phyloP scores from a whole-genome alignment of 2,329 filamentous ascomycete genomes.

The Diplodia corticola region DNA sequence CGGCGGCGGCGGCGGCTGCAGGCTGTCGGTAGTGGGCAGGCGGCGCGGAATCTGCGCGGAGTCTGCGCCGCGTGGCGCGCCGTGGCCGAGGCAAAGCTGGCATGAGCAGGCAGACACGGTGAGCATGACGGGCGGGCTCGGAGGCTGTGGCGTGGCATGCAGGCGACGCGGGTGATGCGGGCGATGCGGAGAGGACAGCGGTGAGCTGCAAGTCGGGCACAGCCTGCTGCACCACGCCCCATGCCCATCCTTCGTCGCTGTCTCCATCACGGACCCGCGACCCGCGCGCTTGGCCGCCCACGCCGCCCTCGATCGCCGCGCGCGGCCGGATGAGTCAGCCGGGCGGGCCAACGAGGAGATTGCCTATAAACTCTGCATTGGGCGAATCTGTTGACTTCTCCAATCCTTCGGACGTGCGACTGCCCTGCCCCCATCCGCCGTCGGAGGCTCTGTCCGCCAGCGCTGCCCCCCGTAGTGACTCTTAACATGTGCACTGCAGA shows the following conservation, averaged over 20 bases:
- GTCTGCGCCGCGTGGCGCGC: neutral
- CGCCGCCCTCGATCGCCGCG: neutral
- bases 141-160: neutral
- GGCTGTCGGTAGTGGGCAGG: neutral
- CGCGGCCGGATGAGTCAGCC: constrained; percentile 7
- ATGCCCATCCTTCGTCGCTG: constrained; percentile 3
- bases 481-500: constrained; percentile 13
- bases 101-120: neutral
- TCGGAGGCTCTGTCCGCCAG: neutral
- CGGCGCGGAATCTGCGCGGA: neutral
- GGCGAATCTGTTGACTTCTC: constrained; percentile 4
- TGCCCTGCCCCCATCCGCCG: neutral
- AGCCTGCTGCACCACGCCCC: neutral
- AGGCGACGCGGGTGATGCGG: neutral
- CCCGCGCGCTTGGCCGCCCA: neutral
- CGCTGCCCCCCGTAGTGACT: neutral
- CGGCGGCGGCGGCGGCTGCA: neutral
- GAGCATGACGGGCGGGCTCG: neutral
- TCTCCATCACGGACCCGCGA: neutral
- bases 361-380: constrained; percentile 17
- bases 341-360: neutral
- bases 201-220: constrained; percentile 13
- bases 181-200: neutral
- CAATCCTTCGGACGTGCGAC: constrained; percentile 11
- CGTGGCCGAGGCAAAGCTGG: neutral